Evolutionary conservation across 805 yeast genomes (phyloP).

Genomic region (Pichia kluyveri): DNA sequence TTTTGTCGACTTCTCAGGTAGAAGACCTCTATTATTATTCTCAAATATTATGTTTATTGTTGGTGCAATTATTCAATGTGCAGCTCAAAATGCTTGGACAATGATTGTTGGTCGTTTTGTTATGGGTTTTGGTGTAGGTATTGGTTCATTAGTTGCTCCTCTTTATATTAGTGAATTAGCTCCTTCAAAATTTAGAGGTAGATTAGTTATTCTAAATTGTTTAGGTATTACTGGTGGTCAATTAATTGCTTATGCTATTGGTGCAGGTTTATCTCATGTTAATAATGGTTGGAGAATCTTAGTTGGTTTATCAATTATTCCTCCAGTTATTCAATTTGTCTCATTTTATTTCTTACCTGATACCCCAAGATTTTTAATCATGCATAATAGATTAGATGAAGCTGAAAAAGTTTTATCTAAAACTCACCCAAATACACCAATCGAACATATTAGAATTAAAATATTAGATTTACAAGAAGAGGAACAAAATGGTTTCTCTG

Average conservation of each 20-base stretch:
- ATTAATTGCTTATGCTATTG: conserved; percentile 85
- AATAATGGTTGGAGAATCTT: conserved; percentile 87
- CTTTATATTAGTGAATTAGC: conserved; percentile 87
- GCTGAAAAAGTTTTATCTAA: conserved; percentile 60
- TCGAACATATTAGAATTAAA: conserved; percentile 54
- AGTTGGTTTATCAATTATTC: conserved; percentile 85
- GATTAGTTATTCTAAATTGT: conserved; percentile 81
- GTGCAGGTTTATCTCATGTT: conserved; percentile 72
- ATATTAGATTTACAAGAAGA: conserved; percentile 53
- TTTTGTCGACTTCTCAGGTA: conserved; percentile 73
- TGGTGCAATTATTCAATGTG: conserved; percentile 82
- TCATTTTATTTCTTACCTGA: conserved; percentile 86
- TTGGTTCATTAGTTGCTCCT: conserved; percentile 92
- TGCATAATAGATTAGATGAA: conserved; percentile 51
- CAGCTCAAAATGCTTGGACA: conserved; percentile 73
- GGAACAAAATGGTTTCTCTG: conserved; percentile 29
- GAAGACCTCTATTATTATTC: conserved; percentile 75
- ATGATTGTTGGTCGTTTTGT: conserved; percentile 89
- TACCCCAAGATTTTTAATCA: conserved; percentile 84
- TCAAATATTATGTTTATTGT: conserved; percentile 75
- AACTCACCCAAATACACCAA: conserved; percentile 57
- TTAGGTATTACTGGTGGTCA: conserved; percentile 94
- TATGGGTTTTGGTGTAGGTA: conserved; percentile 95
- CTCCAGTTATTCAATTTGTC: conserved; percentile 68
- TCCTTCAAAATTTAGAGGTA: conserved; percentile 84